Evolutionary conservation across 768 basidiomycete species (phyloP), one percentile per base, ranked within the genome.

Genomic region (Trametes cingulata): DNA sequence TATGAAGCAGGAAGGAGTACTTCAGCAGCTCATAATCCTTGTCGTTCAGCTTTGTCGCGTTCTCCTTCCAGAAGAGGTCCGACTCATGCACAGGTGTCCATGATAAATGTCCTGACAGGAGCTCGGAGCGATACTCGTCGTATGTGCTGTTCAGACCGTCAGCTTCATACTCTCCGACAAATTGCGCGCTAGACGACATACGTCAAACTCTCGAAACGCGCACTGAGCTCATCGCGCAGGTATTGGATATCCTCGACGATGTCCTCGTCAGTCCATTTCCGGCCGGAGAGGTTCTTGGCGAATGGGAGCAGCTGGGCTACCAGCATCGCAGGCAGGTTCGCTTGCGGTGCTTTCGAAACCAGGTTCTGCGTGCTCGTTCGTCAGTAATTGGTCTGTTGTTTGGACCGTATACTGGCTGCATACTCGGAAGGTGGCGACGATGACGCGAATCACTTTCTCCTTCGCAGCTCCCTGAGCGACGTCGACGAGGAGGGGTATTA

Each of bases 31-130:
- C 85, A 64, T 87, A 82, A 68, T 93, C 89, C 54, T 83, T 85
- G 62, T 98, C 95, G 64, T 94, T 92, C 42, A 98, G 75, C 70
- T 85, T 93, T 7, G 78, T 75, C 5, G 91, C 95, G 69, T 98
- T 98, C 77, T 95, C 94, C 69, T 90, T 92, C 97, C 97, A 99
- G 77, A 99, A 99, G 36, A 93, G 86, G 61, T 98, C 96, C 1
- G 92, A 95, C 70, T 95, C 92, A 69, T 99, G 97, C 10, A 93
- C 91, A 13, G 96, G 95, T 5, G 92, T 87, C 97, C 97, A 98
- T 6, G 93, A 90, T 24, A 98, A 76, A 71, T 94, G 93, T 1
- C 95, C 95, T 5, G 91, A 92, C 17, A 85, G 78, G 29, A 99
- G 77, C 72, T 98, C 96, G 0, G 93, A 95, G 12, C 83, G 85